Percentiles rank a stretch among this genome's conserved stretches.
Conservation (phyloP, 1,139 yeast genomes). For the Taiozyma onychis region DNA sequence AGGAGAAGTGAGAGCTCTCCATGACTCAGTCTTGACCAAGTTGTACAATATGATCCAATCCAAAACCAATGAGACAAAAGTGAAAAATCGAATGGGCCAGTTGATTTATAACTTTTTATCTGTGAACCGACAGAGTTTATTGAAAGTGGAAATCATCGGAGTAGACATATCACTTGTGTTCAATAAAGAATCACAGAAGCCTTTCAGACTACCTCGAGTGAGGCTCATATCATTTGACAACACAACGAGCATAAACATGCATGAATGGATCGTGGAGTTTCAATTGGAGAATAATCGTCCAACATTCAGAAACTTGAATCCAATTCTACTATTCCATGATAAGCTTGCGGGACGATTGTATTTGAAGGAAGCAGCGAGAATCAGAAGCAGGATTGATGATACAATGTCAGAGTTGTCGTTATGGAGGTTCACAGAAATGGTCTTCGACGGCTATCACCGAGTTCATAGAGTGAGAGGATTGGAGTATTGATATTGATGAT, state of each 20-base stretch:
- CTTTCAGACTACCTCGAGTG: slow-evolving; percentile 16
- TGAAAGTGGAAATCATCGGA: slow-evolving; percentile 18
- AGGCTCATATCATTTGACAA: slow-evolving; percentile 24
- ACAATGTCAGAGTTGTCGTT: slow-evolving; percentile 2
- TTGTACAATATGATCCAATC: neutral
- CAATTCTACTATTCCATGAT: slow-evolving; percentile 21
- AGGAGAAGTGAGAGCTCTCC: neutral
- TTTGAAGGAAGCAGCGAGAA: slow-evolving; percentile 6
- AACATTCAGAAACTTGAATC: slow-evolving; percentile 10
- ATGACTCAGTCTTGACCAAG: neutral
- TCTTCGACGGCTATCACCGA: slow-evolving; percentile 4
- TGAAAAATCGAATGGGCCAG: slow-evolving; percentile 3
- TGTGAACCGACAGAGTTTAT: slow-evolving; percentile 1
- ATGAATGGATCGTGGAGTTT: slow-evolving; percentile 20
- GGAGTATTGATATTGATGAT: slow-evolving; percentile 2
- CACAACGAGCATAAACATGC: slow-evolving; percentile 15
- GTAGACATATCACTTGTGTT: slow-evolving; percentile 22
- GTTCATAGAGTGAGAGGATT: slow-evolving; percentile 2
- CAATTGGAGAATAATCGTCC: slow-evolving; percentile 12
- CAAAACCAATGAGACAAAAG: neutral
- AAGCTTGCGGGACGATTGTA: slow-evolving; percentile 14
- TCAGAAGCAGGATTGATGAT: neutral
- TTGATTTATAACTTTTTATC: slow-evolving; percentile 4
- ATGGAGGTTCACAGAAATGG: slow-evolving; percentile 5
- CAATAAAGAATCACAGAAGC: slow-evolving; percentile 1